Evolutionary conservation across 108 stramenopile genomes (phyloP).

Genomic region (Nannochloropsis gaditana): DNA sequence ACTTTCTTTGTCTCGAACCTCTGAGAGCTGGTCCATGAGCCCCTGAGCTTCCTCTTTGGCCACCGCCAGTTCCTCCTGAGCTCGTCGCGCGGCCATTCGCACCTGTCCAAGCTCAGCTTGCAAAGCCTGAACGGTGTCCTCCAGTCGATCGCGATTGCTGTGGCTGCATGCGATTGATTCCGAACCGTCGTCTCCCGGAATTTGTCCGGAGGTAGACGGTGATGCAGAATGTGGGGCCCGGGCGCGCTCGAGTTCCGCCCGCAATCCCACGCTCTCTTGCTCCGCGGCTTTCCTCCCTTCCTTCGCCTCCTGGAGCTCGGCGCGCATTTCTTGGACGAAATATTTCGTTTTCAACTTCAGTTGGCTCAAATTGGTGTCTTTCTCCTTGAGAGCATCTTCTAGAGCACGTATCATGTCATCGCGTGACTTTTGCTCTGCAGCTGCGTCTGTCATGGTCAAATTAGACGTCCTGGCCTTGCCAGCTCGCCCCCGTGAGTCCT

Average conservation of each 20-base stretch:
- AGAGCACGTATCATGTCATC: not conserved
- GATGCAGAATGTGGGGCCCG: not conserved
- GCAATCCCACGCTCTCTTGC: not conserved
- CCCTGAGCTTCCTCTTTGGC: not conserved
- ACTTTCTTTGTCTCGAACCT: not conserved
- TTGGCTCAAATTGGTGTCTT: not conserved
- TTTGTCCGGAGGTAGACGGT: not conserved
- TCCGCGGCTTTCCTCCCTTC: not conserved
- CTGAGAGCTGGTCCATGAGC: not conserved
- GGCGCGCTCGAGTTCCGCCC: not conserved
- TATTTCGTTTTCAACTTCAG: not conserved
- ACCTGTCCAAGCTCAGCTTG: not conserved
- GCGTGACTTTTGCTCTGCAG: too few species aligned
- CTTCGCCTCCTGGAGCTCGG: not conserved
- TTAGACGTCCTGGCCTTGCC: too few species aligned
- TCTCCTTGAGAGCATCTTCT: not conserved
- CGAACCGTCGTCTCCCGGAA: not conserved
- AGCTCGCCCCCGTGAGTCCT: too few species aligned
- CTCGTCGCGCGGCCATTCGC: not conserved
- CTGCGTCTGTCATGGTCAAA: too few species aligned
- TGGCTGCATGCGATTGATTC: not conserved
- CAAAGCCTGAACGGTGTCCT: not conserved
- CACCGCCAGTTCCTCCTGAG: not conserved
- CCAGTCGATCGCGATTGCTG: not conserved
- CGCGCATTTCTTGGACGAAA: slow-evolving; percentile 12